Conservation (phyloP, 495 filamentous ascomycete genomes). For the Penicillium taxi region DNA sequence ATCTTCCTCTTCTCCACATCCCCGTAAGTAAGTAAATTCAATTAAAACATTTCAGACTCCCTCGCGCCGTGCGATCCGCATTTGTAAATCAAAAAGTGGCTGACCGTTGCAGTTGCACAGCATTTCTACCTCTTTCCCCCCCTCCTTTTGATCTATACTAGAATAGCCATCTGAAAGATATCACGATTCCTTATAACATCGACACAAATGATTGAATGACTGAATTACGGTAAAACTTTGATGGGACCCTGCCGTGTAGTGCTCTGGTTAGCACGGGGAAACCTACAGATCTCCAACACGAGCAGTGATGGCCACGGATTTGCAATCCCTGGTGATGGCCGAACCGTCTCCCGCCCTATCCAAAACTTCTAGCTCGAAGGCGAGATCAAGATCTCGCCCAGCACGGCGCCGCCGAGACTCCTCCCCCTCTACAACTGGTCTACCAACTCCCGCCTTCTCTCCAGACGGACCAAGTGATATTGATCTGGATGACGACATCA, state of each 20-base stretch:
- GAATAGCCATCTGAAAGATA: background rate
- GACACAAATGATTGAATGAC: conserved; percentile 10
- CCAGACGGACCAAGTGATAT: conserved; percentile 36
- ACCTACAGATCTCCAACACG: conserved; percentile 9
- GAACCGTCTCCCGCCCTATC: conserved; percentile 56
- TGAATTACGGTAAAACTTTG: conserved; percentile 17
- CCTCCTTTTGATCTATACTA: background rate
- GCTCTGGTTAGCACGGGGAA: conserved; percentile 26
- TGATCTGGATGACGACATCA: conserved; percentile 55
- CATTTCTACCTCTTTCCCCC: conserved; percentile 7
- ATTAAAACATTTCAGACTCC: too few relatives aligned
- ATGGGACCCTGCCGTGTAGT: conserved; percentile 17
- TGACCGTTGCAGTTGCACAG: conserved; percentile 19
- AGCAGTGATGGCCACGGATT: conserved; percentile 23
- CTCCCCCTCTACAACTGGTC: conserved; percentile 59
- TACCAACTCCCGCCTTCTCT: conserved; percentile 39
- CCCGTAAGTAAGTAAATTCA: too few relatives aligned
- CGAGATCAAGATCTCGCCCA: conserved; percentile 36
- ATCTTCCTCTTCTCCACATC: conserved; percentile 14
- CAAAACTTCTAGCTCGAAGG: conserved; percentile 54
- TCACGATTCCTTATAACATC: background rate
- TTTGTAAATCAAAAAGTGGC: too few relatives aligned
- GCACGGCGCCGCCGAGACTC: conserved; percentile 48
- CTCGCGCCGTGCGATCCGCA: too few relatives aligned
- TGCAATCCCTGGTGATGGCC: conserved; percentile 16